A percentile compares a stretch with the other conserved stretches of the same genome.
These are phyloP conservation scores for Cladorrhinum sp. DNA, from an alignment of 2,329 filamentous ascomycete species.

Conservation along the genomic window DNA sequence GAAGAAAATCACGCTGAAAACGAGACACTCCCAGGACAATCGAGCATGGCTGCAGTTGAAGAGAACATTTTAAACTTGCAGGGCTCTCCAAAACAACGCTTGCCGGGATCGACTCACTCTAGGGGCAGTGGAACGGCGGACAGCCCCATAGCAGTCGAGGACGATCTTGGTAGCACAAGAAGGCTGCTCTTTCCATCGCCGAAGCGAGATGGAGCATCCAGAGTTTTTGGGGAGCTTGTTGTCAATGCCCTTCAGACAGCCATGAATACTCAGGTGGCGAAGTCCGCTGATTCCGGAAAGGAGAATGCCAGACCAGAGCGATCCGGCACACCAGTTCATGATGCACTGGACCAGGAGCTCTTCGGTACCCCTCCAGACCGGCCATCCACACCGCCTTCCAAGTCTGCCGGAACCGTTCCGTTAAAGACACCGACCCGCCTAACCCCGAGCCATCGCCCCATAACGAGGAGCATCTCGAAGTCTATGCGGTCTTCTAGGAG, in stretches of 20 bases:
- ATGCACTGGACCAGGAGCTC: slow-evolving; percentile 53
- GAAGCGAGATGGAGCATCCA: slow-evolving; percentile 60
- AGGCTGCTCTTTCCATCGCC: slow-evolving; percentile 76
- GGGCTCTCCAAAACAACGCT: slow-evolving; percentile 33
- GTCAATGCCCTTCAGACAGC: slow-evolving; percentile 51
- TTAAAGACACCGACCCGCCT: slow-evolving; percentile 64
- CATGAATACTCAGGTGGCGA: slow-evolving; percentile 37
- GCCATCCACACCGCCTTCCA: slow-evolving; percentile 53
- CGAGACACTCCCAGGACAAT: slow-evolving; percentile 15
- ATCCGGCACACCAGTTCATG: slow-evolving; percentile 32
- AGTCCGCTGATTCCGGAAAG: slow-evolving; percentile 39
- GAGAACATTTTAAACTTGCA: slow-evolving; percentile 35
- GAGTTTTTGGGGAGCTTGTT: slow-evolving; percentile 57
- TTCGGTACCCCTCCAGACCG: slow-evolving; percentile 59
- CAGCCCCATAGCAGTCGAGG: slow-evolving; percentile 54
- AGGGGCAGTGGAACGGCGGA: slow-evolving; percentile 53
- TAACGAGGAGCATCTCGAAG: slow-evolving; percentile 58
- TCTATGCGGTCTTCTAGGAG: slow-evolving; percentile 43
- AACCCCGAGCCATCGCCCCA: slow-evolving; percentile 59
- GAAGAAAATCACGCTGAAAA: slow-evolving; percentile 25
- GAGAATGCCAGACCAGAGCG: slow-evolving; percentile 32
- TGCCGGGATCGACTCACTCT: slow-evolving; percentile 51
- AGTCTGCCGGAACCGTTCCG: slow-evolving; percentile 41
- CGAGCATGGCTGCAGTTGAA: slow-evolving; percentile 18
- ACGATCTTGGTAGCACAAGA: slow-evolving; percentile 57